These are phyloP conservation scores for Entelexis paramagnoliae DNA, from an alignment of 1,139 yeast species.

Conservation along the genomic window DNA sequence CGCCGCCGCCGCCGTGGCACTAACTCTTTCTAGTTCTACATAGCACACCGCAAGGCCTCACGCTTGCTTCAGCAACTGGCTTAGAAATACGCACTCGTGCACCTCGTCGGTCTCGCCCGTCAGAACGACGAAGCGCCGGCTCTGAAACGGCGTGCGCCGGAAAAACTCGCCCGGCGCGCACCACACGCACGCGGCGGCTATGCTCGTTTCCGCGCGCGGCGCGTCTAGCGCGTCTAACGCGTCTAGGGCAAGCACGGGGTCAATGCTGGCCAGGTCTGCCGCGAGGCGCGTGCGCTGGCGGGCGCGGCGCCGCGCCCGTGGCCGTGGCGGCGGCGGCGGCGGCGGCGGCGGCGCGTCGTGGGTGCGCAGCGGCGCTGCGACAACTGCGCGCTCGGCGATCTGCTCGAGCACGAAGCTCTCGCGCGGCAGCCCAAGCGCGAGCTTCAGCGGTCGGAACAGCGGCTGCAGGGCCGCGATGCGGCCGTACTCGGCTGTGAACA, in stretches of 20 bases:
- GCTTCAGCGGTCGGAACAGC: slow-evolving; percentile 11
- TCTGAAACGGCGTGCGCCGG: background rate
- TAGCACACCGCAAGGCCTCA: background rate
- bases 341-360: background rate
- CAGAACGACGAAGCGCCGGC: slow-evolving; percentile 12
- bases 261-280: too few species aligned
- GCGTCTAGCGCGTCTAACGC: too few species aligned
- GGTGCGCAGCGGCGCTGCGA: too few species aligned
- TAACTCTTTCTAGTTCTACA: too few species aligned
- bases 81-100: slow-evolving; percentile 12
- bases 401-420: background rate
- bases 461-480: slow-evolving; percentile 4
- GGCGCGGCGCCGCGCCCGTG: too few species aligned
- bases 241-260: too few species aligned
- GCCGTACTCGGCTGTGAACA: slow-evolving; percentile 6
- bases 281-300: too few species aligned
- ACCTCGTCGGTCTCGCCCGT: slow-evolving; percentile 1
- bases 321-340: background rate
- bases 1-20: too few species aligned
- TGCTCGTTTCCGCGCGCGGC: too few species aligned
- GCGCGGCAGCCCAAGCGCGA: slow-evolving; percentile 3
- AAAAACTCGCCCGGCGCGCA: background rate
- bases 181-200: too few species aligned
- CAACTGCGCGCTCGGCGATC: slow-evolving; percentile 5
- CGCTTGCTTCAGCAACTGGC: slow-evolving; percentile 1